Evolutionary conservation across 2,329 filamentous ascomycete genomes (phyloP).

Genomic region (Ilyonectria mors-panacis): DNA sequence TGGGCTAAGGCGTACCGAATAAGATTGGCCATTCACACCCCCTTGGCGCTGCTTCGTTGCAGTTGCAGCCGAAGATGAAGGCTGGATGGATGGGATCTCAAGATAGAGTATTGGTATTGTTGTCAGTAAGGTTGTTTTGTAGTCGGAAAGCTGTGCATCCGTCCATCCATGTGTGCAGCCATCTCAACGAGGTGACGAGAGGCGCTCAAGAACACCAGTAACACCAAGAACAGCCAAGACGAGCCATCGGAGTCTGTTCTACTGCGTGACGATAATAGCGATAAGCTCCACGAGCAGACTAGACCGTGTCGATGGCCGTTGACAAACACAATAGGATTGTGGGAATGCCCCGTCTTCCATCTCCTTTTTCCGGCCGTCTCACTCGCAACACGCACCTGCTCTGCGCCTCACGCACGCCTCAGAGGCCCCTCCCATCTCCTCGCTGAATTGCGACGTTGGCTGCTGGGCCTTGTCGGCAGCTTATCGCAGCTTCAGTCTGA

Average conservation of each 20-base stretch:
- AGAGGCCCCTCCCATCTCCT: background rate
- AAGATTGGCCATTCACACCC: constrained; percentile 23
- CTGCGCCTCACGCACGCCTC: constrained; percentile 5
- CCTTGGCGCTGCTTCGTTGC: background rate
- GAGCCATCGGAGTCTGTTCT: background rate
- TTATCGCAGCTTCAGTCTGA: constrained; percentile 38
- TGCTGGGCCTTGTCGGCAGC: constrained; percentile 5
- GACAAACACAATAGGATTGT: constrained; percentile 12
- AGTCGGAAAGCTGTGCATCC: background rate
- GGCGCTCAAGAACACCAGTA: too few species aligned
- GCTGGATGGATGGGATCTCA: constrained; percentile 14
- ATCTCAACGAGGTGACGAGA: background rate
- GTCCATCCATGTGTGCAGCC: background rate
- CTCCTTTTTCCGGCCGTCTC: background rate
- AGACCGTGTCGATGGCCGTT: background rate
- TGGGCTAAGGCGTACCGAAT: background rate
- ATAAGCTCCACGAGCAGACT: background rate
- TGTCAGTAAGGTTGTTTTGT: background rate
- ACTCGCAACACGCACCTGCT: constrained; percentile 2
- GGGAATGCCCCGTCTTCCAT: background rate
- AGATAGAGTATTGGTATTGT: constrained; percentile 16
- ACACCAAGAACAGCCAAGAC: background rate
- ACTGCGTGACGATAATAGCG: background rate
- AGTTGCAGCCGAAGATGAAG: background rate
- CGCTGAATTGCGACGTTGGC: constrained; percentile 10